Conservation (phyloP, 139 green algal species). For the Closterium sp. region DNA sequence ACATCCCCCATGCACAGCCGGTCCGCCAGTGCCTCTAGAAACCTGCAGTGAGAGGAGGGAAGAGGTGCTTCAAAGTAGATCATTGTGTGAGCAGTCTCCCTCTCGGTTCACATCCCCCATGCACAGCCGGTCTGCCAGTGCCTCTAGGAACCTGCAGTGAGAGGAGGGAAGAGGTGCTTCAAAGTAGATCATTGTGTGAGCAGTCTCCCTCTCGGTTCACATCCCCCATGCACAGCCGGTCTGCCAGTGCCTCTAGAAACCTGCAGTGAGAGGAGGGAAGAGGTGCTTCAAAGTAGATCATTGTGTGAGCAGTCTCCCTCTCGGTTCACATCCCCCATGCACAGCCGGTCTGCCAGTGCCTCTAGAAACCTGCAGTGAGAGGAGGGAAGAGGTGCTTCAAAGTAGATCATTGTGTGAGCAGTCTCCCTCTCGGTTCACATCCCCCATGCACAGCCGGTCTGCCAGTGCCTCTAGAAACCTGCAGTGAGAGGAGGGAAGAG, state of each 20-base stretch:
- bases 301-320: constrained; percentile 61
- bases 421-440: constrained; percentile 79
- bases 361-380: constrained; percentile 40
- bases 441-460: constrained; percentile 70
- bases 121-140: constrained; percentile 72
- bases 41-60: constrained; percentile 2
- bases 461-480: constrained; percentile 60
- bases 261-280: background rate
- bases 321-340: constrained; percentile 76
- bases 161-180: background rate
- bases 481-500: background rate
- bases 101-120: constrained; percentile 77
- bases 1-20: constrained; percentile 73
- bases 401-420: background rate
- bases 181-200: background rate
- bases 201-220: constrained; percentile 73
- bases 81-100: constrained; percentile 53
- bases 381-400: too few species aligned
- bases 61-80: too few species aligned
- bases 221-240: constrained; percentile 74
- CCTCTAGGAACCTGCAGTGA: constrained; percentile 40
- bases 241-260: constrained; percentile 60
- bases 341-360: constrained; percentile 68
- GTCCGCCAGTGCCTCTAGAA: constrained; percentile 62
- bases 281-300: too few species aligned